Evolutionary conservation across 1,284 basidiomycete species (phyloP).

Genomic region (Cutaneotrichosporon sp.): DNA sequence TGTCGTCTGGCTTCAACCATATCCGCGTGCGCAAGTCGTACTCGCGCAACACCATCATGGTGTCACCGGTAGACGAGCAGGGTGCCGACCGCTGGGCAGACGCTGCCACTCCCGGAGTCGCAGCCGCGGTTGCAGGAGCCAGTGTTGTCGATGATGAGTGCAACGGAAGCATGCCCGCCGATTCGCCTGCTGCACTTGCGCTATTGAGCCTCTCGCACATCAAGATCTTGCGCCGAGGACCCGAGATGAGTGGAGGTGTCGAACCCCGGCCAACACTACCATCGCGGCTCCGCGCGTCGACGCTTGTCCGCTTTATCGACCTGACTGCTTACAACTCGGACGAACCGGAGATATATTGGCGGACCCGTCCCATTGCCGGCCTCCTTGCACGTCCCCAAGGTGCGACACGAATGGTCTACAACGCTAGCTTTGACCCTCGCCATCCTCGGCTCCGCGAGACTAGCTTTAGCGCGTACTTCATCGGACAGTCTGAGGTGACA

Average conservation of each 20-base stretch:
- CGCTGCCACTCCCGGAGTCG: not conserved
- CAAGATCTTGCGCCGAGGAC: not conserved
- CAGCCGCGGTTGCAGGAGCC: not conserved
- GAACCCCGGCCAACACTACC: not conserved
- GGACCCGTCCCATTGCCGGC: not conserved
- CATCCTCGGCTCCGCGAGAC: slow-evolving; percentile 3
- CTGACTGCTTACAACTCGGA: slow-evolving; percentile 5
- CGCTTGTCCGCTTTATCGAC: slow-evolving; percentile 5
- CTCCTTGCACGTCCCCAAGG: not conserved
- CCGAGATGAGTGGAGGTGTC: not conserved
- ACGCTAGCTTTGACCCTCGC: slow-evolving; percentile 1
- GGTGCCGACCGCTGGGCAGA: slow-evolving; percentile 4
- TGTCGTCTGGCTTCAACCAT: not conserved
- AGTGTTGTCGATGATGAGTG: slow-evolving; percentile 2
- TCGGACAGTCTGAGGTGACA: not conserved
- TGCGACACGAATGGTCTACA: not conserved
- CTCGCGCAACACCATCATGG: slow-evolving; percentile 4
- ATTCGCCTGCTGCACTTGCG: not conserved
- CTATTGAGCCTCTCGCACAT: not conserved
- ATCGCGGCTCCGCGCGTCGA: not conserved
- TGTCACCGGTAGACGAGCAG: slow-evolving; percentile 2
- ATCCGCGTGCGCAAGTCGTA: slow-evolving; percentile 4
- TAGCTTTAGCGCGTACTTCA: not conserved
- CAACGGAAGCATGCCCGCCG: not conserved
- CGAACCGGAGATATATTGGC: slow-evolving; percentile 1